Conservation (phyloP, 2,329 filamentous ascomycete species). For the Rutstroemia sydowiana region DNA sequence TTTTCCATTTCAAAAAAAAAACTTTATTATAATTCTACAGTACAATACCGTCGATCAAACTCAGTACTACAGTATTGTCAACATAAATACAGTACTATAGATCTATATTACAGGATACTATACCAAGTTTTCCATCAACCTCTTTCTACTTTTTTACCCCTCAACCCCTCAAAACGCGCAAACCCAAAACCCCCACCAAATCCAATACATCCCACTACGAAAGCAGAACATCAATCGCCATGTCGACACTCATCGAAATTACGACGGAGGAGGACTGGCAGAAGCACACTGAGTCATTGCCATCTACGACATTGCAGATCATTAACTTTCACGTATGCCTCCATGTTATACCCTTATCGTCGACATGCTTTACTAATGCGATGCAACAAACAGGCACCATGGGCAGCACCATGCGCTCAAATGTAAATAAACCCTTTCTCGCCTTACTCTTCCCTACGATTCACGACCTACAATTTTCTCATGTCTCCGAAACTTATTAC, state of each 20-base stretch:
- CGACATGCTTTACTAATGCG: not conserved
- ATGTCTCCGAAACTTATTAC: too few relatives aligned
- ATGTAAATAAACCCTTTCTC: constrained; percentile 4
- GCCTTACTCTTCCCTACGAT: constrained; percentile 60
- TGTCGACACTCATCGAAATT: constrained; percentile 75
- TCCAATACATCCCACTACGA: not conserved
- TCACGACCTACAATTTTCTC: too few relatives aligned
- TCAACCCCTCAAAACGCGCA: not conserved
- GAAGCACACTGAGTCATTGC: constrained; percentile 56
- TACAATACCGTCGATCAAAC: too few relatives aligned
- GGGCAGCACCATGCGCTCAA: constrained; percentile 65
- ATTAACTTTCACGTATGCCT: constrained; percentile 69
- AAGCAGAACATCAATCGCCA: constrained; percentile 32
- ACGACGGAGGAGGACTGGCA: constrained; percentile 67
- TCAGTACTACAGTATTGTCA: too few relatives aligned
- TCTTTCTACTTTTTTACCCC: too few relatives aligned
- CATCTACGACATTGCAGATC: constrained; percentile 65
- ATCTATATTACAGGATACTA: not conserved
- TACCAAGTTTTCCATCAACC: too few relatives aligned
- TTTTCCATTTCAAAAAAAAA: not conserved
- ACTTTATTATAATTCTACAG: not conserved
- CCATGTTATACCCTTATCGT: not conserved
- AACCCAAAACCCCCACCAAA: constrained; percentile 2
- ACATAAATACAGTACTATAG: too few relatives aligned
- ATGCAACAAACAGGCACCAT: constrained; percentile 53